Evolutionary conservation across 2,329 filamentous ascomycete species (phyloP).

Genomic region (Pyrenophora seminiperda): DNA sequence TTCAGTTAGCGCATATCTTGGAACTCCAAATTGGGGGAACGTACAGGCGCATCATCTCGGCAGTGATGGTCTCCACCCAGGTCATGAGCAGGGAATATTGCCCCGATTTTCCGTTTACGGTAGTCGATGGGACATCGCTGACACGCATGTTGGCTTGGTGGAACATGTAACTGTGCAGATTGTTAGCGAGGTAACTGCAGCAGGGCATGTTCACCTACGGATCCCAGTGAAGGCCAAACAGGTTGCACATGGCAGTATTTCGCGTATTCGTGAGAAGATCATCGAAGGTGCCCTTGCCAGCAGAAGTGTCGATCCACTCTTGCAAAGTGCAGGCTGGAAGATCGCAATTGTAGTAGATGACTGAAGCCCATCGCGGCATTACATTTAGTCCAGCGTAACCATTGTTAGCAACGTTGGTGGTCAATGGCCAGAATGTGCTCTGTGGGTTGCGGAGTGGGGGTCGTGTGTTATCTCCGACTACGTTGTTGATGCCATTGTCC

Average conservation of each 20-base stretch:
- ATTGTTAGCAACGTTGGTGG: slow-evolving; percentile 57
- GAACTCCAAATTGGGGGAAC: slow-evolving; percentile 6
- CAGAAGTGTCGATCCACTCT: slow-evolving; percentile 66
- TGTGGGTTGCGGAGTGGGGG: slow-evolving; percentile 58
- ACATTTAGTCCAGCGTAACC: slow-evolving; percentile 63
- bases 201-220: slow-evolving; percentile 31
- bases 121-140: slow-evolving; percentile 53
- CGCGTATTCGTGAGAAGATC: slow-evolving; percentile 59
- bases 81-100: slow-evolving; percentile 61
- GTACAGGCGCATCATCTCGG: slow-evolving; percentile 59
- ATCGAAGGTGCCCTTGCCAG: slow-evolving; percentile 59
- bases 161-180: slow-evolving; percentile 59
- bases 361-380: slow-evolving; percentile 65
- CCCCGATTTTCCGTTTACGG: slow-evolving; percentile 55
- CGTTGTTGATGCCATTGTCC: slow-evolving; percentile 63
- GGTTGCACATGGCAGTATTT: slow-evolving; percentile 60
- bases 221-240: slow-evolving; percentile 62
- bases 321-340: slow-evolving; percentile 60
- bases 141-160: slow-evolving; percentile 66
- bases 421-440: slow-evolving; percentile 62
- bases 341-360: slow-evolving; percentile 70
- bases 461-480: slow-evolving; percentile 68
- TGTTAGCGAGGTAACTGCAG: slow-evolving; percentile 9
- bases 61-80: slow-evolving; percentile 61
- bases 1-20: slow-evolving; percentile 7